Conservation (phyloP, 768 basidiomycete species). For the Termitomyces heimii region DNA sequence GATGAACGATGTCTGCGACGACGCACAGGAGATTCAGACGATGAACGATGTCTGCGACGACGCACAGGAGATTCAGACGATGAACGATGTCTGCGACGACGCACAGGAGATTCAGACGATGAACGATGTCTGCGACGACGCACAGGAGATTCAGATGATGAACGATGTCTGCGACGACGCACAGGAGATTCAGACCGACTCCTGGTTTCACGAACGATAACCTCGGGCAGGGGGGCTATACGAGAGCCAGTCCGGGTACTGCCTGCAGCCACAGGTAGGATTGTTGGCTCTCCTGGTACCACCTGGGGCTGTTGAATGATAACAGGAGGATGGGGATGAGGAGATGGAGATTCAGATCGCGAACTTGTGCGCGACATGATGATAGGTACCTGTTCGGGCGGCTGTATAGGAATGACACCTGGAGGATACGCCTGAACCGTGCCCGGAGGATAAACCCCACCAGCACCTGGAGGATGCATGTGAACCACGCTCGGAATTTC, state of each 20-base stretch:
- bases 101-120: neutral
- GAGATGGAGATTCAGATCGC: conserved; percentile 4
- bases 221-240: neutral
- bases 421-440: neutral
- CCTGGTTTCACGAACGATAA: conserved; percentile 5
- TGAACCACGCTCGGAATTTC: neutral
- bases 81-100: conserved; percentile 4
- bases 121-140: conserved; percentile 4
- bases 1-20: conserved; percentile 6
- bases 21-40: neutral
- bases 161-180: conserved; percentile 3
- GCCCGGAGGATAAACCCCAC: neutral
- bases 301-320: neutral
- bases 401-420: neutral
- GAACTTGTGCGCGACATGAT: neutral
- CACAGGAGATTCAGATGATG: neutral
- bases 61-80: neutral
- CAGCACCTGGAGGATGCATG: neutral
- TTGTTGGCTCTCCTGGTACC: neutral
- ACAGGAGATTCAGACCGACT: neutral
- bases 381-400: neutral
- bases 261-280: neutral
- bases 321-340: conserved; percentile 2
- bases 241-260: neutral
- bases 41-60: conserved; percentile 6